Evolutionary conservation across 2,329 filamentous ascomycete genomes (phyloP).

Genomic region (Aspergillus pseudoterreus): DNA sequence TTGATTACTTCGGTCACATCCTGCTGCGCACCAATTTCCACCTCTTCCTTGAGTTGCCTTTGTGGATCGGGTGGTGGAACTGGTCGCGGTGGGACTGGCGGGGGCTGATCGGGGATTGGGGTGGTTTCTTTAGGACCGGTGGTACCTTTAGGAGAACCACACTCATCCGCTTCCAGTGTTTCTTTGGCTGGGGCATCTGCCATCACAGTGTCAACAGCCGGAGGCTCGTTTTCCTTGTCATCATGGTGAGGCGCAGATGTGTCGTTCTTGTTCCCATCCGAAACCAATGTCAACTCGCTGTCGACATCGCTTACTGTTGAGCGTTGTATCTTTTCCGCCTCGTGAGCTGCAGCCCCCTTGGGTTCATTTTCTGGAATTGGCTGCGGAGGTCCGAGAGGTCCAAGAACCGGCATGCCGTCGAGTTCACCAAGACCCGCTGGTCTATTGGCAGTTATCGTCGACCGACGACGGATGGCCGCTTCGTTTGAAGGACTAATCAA

Average conservation of each 20-base stretch:
- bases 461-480: conserved; percentile 48
- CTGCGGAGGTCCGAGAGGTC: conserved; percentile 42
- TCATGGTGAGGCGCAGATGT: conserved; percentile 20
- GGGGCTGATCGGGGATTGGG: conserved; percentile 46
- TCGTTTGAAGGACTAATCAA: conserved; percentile 60
- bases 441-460: conserved; percentile 35
- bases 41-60: conserved; percentile 44
- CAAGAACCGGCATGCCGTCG: conserved; percentile 42
- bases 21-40: conserved; percentile 70
- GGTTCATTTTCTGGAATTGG: conserved; percentile 11
- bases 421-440: conserved; percentile 40
- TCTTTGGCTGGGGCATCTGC: conserved; percentile 19
- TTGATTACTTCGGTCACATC: conserved; percentile 96
- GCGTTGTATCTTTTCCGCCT: conserved; percentile 20
- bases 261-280: conserved; percentile 21
- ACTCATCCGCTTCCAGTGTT: conserved; percentile 7
- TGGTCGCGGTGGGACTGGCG: conserved; percentile 57
- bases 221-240: conserved; percentile 39
- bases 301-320: conserved; percentile 25
- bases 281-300: conserved; percentile 37
- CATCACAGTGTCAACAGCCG: conserved; percentile 16
- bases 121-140: conserved; percentile 18
- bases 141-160: conserved; percentile 6
- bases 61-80: conserved; percentile 29
- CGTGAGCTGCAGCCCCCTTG: conserved; percentile 14